Evolutionary conservation across 1,284 basidiomycete species (phyloP).

Genomic region (Ustanciosporium gigantosporum): DNA sequence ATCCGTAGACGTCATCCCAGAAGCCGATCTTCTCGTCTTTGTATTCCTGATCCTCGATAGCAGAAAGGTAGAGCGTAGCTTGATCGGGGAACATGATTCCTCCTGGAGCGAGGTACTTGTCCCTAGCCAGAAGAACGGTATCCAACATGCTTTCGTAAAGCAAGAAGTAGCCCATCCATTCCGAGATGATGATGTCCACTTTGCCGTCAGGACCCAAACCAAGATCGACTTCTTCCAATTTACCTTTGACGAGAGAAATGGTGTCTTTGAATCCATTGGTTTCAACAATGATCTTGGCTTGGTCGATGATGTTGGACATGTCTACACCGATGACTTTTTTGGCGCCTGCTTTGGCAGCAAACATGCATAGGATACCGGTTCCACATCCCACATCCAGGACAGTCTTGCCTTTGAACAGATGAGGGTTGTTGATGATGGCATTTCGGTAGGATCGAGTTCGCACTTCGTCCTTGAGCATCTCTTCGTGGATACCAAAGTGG

Average conservation of each 20-base stretch:
- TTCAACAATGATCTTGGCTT: constrained; percentile 93
- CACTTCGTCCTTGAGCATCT: constrained; percentile 98
- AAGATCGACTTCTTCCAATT: constrained; percentile 81
- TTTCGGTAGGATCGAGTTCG: constrained; percentile 93
- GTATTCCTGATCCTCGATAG: constrained; percentile 99
- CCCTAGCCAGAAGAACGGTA: constrained; percentile 92
- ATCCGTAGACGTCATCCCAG: constrained; percentile 99
- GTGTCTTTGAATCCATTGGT: constrained; percentile 92
- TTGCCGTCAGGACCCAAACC: constrained; percentile 61
- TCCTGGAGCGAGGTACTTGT: constrained; percentile 84
- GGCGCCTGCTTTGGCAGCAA: constrained; percentile 96
- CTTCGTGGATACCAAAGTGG: constrained; percentile 64
- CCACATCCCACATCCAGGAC: constrained; percentile 98
- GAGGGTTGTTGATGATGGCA: constrained; percentile 91
- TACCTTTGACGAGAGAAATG: constrained; percentile 95
- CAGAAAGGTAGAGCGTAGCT: constrained; percentile 89
- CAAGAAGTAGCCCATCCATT: constrained; percentile 84
- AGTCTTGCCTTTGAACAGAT: constrained; percentile 76
- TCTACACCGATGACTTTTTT: constrained; percentile 85
- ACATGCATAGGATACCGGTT: constrained; percentile 98
- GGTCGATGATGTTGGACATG: constrained; percentile 99
- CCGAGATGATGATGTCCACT: constrained; percentile 95
- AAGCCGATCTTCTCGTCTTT: constrained; percentile 96
- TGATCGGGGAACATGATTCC: constrained; percentile 96
- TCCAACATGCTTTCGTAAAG: constrained; percentile 99